Conservation (phyloP, 306 rosid species). For the Cotoneaster glaucophyllus region DNA sequence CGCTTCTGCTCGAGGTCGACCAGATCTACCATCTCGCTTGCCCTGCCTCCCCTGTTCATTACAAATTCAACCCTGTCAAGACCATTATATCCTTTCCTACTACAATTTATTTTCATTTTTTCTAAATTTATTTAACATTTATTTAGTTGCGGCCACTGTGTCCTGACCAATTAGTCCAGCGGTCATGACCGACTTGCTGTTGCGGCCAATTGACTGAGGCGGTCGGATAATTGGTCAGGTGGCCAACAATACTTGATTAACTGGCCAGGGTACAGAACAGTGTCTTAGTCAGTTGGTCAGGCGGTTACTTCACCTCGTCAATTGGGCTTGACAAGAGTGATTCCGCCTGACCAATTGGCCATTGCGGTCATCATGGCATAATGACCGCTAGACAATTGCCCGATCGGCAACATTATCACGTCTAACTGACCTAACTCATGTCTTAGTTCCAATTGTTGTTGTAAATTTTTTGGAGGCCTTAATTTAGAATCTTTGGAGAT, state of each 20-base stretch:
- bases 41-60: constrained; percentile 96
- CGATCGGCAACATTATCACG: too few relatives aligned
- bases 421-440: too few relatives aligned
- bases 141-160: too few relatives aligned
- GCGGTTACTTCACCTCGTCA: fast-evolving
- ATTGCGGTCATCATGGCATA: too few relatives aligned
- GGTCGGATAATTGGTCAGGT: not conserved
- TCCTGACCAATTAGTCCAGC: too few relatives aligned
- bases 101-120: not conserved
- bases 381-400: not conserved
- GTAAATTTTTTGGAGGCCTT: not conserved
- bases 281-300: not conserved
- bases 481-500: constrained; percentile 2
- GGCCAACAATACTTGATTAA: not conserved
- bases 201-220: too few relatives aligned
- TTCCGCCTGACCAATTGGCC: too few relatives aligned
- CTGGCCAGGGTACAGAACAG: not conserved
- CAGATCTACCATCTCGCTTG: constrained; percentile 99
- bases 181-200: too few relatives aligned
- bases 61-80: constrained; percentile 96
- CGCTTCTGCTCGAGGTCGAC: constrained; percentile 83
- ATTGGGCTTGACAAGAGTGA: not conserved
- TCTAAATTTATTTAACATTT: too few relatives aligned
- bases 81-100: constrained; percentile 80
- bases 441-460: not conserved